Conservation (phyloP, 768 basidiomycete species). For the Trametes elegans region DNA sequence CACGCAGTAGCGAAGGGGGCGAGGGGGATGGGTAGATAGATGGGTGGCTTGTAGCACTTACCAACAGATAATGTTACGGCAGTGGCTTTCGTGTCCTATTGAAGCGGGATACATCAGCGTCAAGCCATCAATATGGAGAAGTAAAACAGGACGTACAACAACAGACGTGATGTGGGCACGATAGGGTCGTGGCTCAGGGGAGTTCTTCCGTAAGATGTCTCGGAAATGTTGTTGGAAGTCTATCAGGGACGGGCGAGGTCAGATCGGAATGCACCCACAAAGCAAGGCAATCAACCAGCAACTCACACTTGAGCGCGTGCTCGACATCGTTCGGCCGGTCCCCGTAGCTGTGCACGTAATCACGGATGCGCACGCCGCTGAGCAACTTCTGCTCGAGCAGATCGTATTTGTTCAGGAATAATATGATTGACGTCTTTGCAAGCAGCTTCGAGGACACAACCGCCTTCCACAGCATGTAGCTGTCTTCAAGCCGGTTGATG, state of each 20-base stretch:
- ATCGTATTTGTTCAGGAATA: conserved; percentile 57
- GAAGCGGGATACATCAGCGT: too few species aligned
- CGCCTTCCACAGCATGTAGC: conserved; percentile 31
- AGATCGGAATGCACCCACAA: conserved; percentile 4
- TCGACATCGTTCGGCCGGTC: conserved; percentile 67
- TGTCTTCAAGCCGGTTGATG: conserved; percentile 61
- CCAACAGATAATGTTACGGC: conserved; percentile 68
- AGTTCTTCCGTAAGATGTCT: conserved; percentile 62
- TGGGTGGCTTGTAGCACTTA: too few species aligned
- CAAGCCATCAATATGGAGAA: too few species aligned
- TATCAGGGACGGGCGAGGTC: conserved; percentile 27
- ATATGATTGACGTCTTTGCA: conserved; percentile 31
- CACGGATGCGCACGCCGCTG: conserved; percentile 61
- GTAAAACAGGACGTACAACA: conserved; percentile 51
- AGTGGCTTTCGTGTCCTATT: conserved; percentile 74
- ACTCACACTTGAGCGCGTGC: conserved; percentile 70
- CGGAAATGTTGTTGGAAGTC: conserved; percentile 83
- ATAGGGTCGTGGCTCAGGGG: conserved; percentile 64
- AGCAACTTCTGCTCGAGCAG: conserved; percentile 70
- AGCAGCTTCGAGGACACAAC: conserved; percentile 32
- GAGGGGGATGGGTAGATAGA: background rate
- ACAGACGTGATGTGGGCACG: conserved; percentile 76
- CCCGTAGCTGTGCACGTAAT: conserved; percentile 72
- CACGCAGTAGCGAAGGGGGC: background rate
- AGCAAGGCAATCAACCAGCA: too few species aligned